These are phyloP conservation scores for Micromonas commoda DNA, from an alignment of 139 green algal genomes.

Conservation along the genomic window DNA sequence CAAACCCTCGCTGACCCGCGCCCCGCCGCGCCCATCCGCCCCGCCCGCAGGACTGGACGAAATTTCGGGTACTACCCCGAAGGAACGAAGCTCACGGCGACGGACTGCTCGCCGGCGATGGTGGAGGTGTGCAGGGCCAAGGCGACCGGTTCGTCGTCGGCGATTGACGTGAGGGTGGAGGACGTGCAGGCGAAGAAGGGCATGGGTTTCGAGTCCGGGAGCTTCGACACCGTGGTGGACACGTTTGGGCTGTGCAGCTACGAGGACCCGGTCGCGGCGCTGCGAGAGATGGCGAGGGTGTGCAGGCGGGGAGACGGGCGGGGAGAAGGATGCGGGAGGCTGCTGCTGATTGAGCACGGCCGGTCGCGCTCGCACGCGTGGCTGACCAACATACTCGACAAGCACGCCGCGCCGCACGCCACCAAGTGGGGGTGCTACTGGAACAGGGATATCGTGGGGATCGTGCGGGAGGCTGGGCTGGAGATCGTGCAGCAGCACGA, in stretches of 20 bases:
- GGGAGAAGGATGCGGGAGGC: constrained; percentile 17
- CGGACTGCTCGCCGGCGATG: constrained; percentile 57
- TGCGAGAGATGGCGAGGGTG: constrained; percentile 45
- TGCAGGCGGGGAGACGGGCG: constrained; percentile 39
- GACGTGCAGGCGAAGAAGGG: constrained; percentile 14
- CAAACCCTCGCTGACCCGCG: too few species aligned
- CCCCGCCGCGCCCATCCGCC: too few species aligned
- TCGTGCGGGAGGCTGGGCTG: constrained; percentile 56
- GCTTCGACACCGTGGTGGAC: constrained; percentile 71
- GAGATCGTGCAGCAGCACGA: constrained; percentile 42
- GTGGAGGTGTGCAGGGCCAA: constrained; percentile 45
- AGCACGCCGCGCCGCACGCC: constrained; percentile 43
- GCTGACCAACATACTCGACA: constrained; percentile 48
- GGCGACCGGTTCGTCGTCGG: background rate
- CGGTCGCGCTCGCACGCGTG: constrained; percentile 36
- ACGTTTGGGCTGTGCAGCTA: constrained; percentile 67
- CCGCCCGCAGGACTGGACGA: constrained; percentile 60
- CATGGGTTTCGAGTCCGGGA: constrained; percentile 43
- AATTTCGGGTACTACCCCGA: constrained; percentile 62
- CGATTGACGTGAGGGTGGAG: constrained; percentile 10
- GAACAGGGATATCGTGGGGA: constrained; percentile 62
- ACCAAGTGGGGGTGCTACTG: constrained; percentile 69
- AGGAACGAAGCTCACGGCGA: constrained; percentile 45
- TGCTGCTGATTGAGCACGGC: constrained; percentile 66
- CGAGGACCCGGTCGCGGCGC: constrained; percentile 41